Conservation (phyloP, 208 protist species). For the Wallacemonas sp. region DNA sequence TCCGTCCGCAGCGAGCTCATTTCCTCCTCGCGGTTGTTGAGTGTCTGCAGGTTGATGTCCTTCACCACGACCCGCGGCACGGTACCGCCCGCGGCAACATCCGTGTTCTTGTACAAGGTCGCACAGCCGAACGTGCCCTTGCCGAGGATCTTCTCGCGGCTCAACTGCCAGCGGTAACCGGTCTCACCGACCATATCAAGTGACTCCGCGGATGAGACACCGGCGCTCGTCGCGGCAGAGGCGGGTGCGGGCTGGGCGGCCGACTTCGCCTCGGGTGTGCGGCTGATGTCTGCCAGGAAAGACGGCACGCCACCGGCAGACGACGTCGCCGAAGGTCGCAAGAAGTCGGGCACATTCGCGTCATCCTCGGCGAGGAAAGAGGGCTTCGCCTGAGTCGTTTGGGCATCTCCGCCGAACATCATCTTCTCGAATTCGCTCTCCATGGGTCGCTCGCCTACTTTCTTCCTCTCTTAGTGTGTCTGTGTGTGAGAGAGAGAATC, state of each 20-base stretch:
- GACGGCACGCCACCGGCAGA: neutral
- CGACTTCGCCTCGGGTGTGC: too few species aligned
- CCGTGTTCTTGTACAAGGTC: slow-evolving; percentile 42
- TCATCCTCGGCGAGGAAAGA: slow-evolving; percentile 3
- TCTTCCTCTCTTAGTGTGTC: neutral
- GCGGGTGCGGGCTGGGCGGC: neutral
- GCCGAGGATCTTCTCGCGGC: slow-evolving; percentile 62
- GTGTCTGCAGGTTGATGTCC: slow-evolving; percentile 78
- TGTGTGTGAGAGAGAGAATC: neutral
- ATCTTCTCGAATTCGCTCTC: slow-evolving; percentile 29
- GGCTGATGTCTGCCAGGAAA: neutral
- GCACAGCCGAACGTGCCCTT: slow-evolving; percentile 85
- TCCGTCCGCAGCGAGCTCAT: slow-evolving; percentile 56
- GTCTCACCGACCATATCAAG: slow-evolving; percentile 28
- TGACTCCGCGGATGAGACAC: slow-evolving; percentile 16
- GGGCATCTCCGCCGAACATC: slow-evolving; percentile 16
- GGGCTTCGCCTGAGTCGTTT: neutral
- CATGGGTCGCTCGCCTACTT: too few species aligned
- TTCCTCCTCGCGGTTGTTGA: slow-evolving; percentile 53
- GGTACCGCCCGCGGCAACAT: neutral
- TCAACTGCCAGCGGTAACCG: slow-evolving; percentile 27
- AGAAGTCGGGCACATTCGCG: too few species aligned
- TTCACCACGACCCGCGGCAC: slow-evolving; percentile 61
- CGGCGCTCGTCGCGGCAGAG: neutral
- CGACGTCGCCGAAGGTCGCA: too few species aligned